Percentiles rank a stretch among this genome's conserved stretches.
These are phyloP conservation scores for Myriosclerotinia curreyana DNA, from an alignment of 2,329 filamentous ascomycete species.

Conservation along the genomic window DNA sequence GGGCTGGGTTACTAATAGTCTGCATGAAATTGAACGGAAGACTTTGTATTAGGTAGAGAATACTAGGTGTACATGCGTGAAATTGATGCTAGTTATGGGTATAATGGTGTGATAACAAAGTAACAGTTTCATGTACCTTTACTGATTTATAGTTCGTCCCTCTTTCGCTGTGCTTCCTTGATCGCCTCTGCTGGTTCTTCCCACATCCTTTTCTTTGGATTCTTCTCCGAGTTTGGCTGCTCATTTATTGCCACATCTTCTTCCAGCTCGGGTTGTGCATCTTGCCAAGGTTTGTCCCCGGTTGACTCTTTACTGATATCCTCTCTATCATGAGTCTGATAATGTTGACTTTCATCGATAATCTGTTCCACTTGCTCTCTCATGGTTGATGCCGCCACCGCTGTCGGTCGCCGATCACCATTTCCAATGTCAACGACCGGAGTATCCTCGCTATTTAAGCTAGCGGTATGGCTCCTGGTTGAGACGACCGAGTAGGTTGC, in stretches of 20 bases:
- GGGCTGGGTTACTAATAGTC: too few species aligned
- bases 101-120: not conserved
- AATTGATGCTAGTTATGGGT: not conserved
- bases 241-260: not conserved
- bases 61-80: too few species aligned
- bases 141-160: conserved; percentile 36
- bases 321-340: conserved; percentile 41
- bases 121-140: not conserved
- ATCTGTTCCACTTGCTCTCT: conserved; percentile 55
- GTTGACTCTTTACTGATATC: conserved; percentile 29
- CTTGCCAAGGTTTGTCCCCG: conserved; percentile 33
- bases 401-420: not conserved
- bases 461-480: conserved; percentile 27
- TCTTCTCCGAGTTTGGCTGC: conserved; percentile 41
- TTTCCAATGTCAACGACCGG: not conserved
- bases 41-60: not conserved
- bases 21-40: not conserved
- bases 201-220: conserved; percentile 62
- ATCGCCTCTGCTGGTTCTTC: conserved; percentile 48
- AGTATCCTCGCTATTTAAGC: not conserved
- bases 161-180: conserved; percentile 32
- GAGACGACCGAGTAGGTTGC: conserved; percentile 24
- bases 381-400: conserved; percentile 39
- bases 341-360: conserved; percentile 43
- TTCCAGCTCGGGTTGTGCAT: not conserved